Percentiles rank a stretch among this genome's conserved stretches.
phyloP scores from a whole-genome alignment of 1,284 basidiomycete genomes.

The Sporisorium scitamineum region DNA sequence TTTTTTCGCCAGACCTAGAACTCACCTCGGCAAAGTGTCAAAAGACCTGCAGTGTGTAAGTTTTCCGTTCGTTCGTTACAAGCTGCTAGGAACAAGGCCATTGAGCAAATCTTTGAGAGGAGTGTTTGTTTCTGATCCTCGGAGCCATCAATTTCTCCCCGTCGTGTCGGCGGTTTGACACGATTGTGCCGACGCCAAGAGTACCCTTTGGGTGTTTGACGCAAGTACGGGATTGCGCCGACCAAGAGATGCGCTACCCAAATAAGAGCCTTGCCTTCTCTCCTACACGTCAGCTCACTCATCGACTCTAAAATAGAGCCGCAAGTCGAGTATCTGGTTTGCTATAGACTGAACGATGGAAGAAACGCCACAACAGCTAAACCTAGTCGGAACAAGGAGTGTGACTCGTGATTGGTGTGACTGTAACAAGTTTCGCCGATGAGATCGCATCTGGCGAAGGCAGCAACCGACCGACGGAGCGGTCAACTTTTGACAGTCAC shows the following conservation, averaged over 20 bases:
- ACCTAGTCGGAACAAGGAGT: background rate
- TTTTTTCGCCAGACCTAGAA: background rate
- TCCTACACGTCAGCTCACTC: too few relatives aligned
- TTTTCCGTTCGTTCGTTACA: background rate
- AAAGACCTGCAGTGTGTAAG: background rate
- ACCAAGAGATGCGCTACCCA: too few relatives aligned
- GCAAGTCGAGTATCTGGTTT: too few relatives aligned
- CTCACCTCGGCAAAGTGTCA: constrained; percentile 3
- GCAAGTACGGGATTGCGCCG: constrained; percentile 16
- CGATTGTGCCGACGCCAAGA: background rate
- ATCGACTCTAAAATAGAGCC: too few relatives aligned
- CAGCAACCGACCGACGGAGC: background rate
- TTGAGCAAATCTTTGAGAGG: background rate
- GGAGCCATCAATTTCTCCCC: background rate
- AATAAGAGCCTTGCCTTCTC: too few relatives aligned
- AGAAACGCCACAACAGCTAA: background rate
- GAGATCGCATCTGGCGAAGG: too few relatives aligned
- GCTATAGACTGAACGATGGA: background rate
- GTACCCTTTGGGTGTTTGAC: background rate
- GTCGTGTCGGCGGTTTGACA: background rate
- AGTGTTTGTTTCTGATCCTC: background rate
- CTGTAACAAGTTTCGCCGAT: background rate
- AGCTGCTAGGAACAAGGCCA: background rate
- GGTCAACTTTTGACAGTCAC: background rate
- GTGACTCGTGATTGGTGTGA: background rate